Base-by-base conservation (phyloP, 2,329 filamentous ascomycete species). In the Diaporthe citri region DNA sequence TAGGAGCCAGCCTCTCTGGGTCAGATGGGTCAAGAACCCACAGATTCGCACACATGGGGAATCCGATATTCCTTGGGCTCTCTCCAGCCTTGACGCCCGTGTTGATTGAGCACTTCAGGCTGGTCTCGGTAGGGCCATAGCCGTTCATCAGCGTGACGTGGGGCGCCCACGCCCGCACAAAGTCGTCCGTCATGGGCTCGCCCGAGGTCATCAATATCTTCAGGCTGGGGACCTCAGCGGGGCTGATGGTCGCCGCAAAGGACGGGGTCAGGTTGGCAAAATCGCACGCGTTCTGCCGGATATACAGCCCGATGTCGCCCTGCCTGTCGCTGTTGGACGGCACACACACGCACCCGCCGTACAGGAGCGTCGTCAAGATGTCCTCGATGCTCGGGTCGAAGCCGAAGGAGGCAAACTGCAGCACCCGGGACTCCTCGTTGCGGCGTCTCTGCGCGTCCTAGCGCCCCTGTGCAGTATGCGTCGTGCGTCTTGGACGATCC, bases 311-410 rank as follows among this genome's bases (percentile, higher is more conserved):
- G 46, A 51, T 51, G 22, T 51, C 22, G 46, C 46, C 46, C 22
- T 51, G 46, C 46, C 46, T 51, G 22, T 51, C 22, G 46, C 22
- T 79, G 41, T 87, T 85, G 1, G 82, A 84, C 0, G 84, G 84
- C n/a, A 84, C 76, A 41, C 82, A 82, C 3, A 83, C 77, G 66
- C 82, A 83, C 0, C 79, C 82, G 22, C 82, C 82, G 22, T 77
- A 57, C 39, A 71, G 57, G 12, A 80, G 60, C 80, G 48, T 83
- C 83, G 52, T 51, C 46, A 51, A 22, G 46, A 51, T 51, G 46
- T 51, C 46, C 46, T 51, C 46, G 46, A 51, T 51, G 46, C 46
- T 51, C 46, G 46, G 46, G 46, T 51, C 46, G 46, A 84, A 84
- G 0, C 78, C 79, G 28, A 79, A 80, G 0, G 83, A 77, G 2